Percentiles rank a stretch among this genome's conserved stretches.
Conservation (phyloP, 2,329 filamentous ascomycete genomes). For the Cyphellophora attinorum region DNA sequence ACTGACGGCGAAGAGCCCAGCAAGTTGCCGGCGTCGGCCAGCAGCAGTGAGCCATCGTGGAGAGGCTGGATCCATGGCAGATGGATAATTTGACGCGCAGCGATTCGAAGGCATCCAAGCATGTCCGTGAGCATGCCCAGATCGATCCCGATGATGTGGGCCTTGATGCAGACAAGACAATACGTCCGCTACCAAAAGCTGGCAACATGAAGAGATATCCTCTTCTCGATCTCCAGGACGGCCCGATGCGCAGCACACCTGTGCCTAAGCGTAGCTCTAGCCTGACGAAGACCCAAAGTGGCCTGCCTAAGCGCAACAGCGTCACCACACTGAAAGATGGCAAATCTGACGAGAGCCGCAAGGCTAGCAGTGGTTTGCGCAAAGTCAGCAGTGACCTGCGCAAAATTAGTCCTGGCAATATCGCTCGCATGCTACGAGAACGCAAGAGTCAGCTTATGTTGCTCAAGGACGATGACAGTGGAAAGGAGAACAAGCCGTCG, state of each 20-base stretch:
- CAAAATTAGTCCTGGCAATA: constrained; percentile 13
- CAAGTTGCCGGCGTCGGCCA: constrained; percentile 9
- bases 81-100: constrained; percentile 23
- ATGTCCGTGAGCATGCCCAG: constrained; percentile 27
- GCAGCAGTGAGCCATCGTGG: constrained; percentile 25
- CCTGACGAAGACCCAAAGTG: constrained; percentile 7
- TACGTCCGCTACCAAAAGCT: neutral
- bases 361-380: too few relatives aligned
- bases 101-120: constrained; percentile 3
- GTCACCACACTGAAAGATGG: constrained; percentile 6
- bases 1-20: constrained; percentile 24
- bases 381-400: constrained; percentile 5
- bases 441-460: constrained; percentile 8
- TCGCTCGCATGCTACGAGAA: constrained; percentile 10
- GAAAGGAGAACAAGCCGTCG: constrained; percentile 15
- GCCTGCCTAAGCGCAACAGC: constrained; percentile 4
- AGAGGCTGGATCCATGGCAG: constrained; percentile 28
- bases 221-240: constrained; percentile 5
- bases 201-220: constrained; percentile 2
- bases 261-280: constrained; percentile 3
- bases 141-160: constrained; percentile 17
- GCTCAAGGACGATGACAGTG: constrained; percentile 2
- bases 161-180: neutral
- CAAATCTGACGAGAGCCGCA: constrained; percentile 7
- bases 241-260: constrained; percentile 3